A percentile compares a stretch with the other conserved stretches of the same genome.
phyloP scores from a whole-genome alignment of 1,139 yeast genomes.

The Candida neerlandica region DNA sequence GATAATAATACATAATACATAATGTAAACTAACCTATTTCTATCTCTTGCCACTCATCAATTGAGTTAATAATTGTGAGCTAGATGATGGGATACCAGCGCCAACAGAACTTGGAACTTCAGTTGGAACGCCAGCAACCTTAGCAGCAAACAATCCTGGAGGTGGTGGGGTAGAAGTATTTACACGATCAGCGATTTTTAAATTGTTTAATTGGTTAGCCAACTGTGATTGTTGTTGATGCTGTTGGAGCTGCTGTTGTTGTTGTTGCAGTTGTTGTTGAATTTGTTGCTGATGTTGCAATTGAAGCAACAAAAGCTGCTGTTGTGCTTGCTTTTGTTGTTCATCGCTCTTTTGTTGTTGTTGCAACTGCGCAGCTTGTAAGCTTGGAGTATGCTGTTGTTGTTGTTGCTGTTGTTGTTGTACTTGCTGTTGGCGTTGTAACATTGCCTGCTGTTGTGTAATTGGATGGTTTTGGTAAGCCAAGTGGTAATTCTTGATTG shows the following conservation, averaged over 20 bases:
- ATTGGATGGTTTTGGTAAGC: slow-evolving; percentile 52
- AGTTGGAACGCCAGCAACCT: slow-evolving; percentile 14
- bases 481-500: slow-evolving; percentile 50
- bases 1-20: background rate
- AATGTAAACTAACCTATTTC: slow-evolving; percentile 1
- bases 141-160: slow-evolving; percentile 40
- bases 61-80: slow-evolving; percentile 70
- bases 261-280: slow-evolving; percentile 13
- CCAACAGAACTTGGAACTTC: slow-evolving; percentile 13
- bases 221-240: slow-evolving; percentile 15
- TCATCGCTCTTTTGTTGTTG: slow-evolving; percentile 29
- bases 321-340: slow-evolving; percentile 21
- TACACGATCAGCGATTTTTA: slow-evolving; percentile 36
- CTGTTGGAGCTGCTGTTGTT: slow-evolving; percentile 15
- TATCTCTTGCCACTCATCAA: slow-evolving; percentile 67
- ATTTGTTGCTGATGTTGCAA: slow-evolving; percentile 17
- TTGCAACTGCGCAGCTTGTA: slow-evolving; percentile 19
- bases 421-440: slow-evolving; percentile 33
- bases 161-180: slow-evolving; percentile 48
- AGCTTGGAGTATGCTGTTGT: slow-evolving; percentile 19
- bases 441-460: slow-evolving; percentile 41
- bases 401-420: slow-evolving; percentile 28
- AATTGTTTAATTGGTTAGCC: slow-evolving; percentile 28
- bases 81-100: slow-evolving; percentile 38
- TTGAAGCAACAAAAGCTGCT: slow-evolving; percentile 20